phyloP scores from a whole-genome alignment of 2,329 filamentous ascomycete genomes.

The Epichloe uncinata region DNA sequence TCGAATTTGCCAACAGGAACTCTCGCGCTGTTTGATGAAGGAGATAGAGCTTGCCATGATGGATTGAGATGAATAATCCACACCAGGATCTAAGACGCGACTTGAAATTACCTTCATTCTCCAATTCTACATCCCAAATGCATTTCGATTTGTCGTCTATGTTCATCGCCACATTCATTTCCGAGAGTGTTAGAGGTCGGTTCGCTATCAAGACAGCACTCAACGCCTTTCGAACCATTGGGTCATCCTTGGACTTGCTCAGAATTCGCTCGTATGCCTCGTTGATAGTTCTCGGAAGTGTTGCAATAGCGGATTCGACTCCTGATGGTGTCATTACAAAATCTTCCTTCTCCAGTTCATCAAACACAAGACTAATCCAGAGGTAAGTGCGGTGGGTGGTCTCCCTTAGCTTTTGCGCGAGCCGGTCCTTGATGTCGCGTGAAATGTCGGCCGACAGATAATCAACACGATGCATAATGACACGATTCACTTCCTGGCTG shows the following conservation, averaged over 20 bases:
- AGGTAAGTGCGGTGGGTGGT: conserved; percentile 22
- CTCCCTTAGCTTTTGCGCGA: conserved; percentile 7
- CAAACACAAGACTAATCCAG: conserved; percentile 20
- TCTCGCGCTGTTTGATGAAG: conserved; percentile 21
- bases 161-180: too few species aligned
- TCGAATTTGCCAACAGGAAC: conserved; percentile 14
- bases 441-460: conserved; percentile 6
- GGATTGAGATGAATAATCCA: conserved; percentile 14
- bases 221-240: neutral
- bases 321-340: too few species aligned
- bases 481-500: too few species aligned
- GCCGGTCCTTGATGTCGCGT: too few species aligned
- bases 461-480: too few species aligned
- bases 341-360: too few species aligned
- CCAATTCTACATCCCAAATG: too few species aligned
- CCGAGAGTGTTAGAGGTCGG: neutral
- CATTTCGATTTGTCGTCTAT: too few species aligned
- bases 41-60: conserved; percentile 16
- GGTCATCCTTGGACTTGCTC: neutral
- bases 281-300: conserved; percentile 8
- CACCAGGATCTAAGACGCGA: too few species aligned
- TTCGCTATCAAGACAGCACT: neutral
- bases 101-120: too few species aligned
- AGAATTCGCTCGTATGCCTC: neutral
- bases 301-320: too few species aligned